Evolutionary conservation across 305 asterid species (phyloP), one percentile per base, ranked within the genome.

Genomic region (Fraxinus albicans): DNA sequence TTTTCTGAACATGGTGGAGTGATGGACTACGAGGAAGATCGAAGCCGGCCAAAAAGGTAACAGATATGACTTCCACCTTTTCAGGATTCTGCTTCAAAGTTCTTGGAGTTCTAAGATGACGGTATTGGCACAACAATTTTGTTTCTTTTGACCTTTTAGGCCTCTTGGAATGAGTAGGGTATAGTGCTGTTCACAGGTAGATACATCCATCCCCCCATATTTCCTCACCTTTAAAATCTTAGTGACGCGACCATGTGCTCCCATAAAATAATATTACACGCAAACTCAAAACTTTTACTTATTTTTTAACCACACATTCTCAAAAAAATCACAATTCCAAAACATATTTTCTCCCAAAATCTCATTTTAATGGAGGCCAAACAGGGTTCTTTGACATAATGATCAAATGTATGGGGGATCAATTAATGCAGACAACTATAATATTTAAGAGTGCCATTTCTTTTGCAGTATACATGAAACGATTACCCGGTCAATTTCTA

Each of bases 1-100:
- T 90, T 87, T 90, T 85, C 97, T 87, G 99, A 96, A 90, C 93
- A 89, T 88, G 97, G 95, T 85, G 98, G 98, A 91, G 95, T 93
- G 90, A 96, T 96, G 98, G 97, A 93, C 88, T 95, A 86, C 21
- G 98, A 91, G 90, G 98, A 96, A 90, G 98, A 96, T 77, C 93
- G 96, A 70, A 89, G 93, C 88, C 92, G 98, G 81, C 89, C 95
- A 5, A 96, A 96, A 93, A 95, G 99, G 99, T 96, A 90, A 80
- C 38, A 23, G 58, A 69, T 77, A 55, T 74, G 81, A 47, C 50
- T 78, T 79, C 6, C 29, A 3, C 74, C 31, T 78, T 47, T 81
- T 76, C 31, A 40, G 40, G 77, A 77, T 79, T 67, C 58, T 53
- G 23, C 23, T 81, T 36, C 40, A 67, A 79, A 40, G 47, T 25